Evolutionary conservation across 768 basidiomycete species (phyloP).

Genomic region (Leccinellum rugosiceps): DNA sequence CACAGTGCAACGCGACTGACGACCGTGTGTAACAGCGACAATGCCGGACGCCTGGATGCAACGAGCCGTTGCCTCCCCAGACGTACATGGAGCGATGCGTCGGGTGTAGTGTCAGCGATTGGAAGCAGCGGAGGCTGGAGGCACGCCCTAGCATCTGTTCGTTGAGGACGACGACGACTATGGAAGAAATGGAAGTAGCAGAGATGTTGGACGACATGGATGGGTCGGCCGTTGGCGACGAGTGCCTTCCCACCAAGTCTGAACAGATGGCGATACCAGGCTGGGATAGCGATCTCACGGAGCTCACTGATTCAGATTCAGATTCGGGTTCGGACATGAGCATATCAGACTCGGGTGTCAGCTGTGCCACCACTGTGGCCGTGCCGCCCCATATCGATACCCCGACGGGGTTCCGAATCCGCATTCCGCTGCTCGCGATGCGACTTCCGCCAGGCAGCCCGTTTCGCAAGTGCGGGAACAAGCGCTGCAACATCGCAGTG

Average conservation of each 20-base stretch:
- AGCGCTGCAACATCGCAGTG: conserved; percentile 34
- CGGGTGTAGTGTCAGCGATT: conserved; percentile 15
- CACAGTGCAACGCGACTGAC: background rate
- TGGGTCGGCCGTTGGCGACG: too few species aligned
- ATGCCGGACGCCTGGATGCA: conserved; percentile 16
- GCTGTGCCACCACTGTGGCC: too few species aligned
- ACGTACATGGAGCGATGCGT: conserved; percentile 15
- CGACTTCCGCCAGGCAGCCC: background rate
- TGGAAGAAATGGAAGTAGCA: background rate
- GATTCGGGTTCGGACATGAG: background rate
- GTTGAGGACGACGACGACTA: background rate
- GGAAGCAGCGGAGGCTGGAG: conserved; percentile 13
- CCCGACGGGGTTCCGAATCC: conserved; percentile 12
- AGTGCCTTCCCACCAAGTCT: too few species aligned
- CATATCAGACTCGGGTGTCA: too few species aligned
- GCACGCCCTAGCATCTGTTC: background rate
- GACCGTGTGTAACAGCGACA: conserved; percentile 5
- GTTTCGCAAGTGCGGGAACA: conserved; percentile 31
- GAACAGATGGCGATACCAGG: too few species aligned
- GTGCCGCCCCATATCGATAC: too few species aligned
- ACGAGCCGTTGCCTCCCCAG: conserved; percentile 4
- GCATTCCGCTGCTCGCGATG: conserved; percentile 18
- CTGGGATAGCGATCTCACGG: conserved; percentile 27
- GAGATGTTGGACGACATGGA: background rate
- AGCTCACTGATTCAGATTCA: background rate